Evolutionary conservation across 2,329 filamentous ascomycete species (phyloP), one percentile per base, ranked within the genome.

Genomic region (Colletotrichum liriopes): DNA sequence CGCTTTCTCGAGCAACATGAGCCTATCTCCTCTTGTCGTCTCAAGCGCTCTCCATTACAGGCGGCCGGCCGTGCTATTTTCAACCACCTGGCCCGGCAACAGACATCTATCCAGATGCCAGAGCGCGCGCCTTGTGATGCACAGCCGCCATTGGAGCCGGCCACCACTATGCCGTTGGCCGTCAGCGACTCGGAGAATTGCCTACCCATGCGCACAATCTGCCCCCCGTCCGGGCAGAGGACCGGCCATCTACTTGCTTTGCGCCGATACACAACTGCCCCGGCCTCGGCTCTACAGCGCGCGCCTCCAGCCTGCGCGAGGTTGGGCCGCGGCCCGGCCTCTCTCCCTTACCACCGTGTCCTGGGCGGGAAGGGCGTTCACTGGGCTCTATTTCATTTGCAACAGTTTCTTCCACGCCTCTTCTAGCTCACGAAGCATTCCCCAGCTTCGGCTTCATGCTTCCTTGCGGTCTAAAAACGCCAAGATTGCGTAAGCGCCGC

Each of bases 51-150:
- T 62, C 45, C 67, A 39, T 67, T 47, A 37, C 49, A 51, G 58
- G 55, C 32, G 11, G 47, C 67, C 66, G 43, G 54, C 18, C 8
- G 35, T 63, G 35, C 47, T 39, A 35, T 35, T 61, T 56, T 47
- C 67, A 72, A 49, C 43, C 55, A 51, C 26, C n/a, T 29, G 41
- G 60, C 71, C 61, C 68, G 45, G 14, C 49, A 37, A 45, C 56
- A 45, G 41, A 39, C 47, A 52, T 29, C 47, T 55, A 23, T 41
- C 59, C 52, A 47, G 52, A 32, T 61, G 20, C 43, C 41, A 61
- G 72, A 74, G 69, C 72, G 72, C 72, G 72, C 72, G 69, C 64
- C 69, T 69, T 63, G 20, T 73, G 72, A 74, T 26, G 72, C 72
- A 74, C 26, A 37, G 26, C 55, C 43, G 35, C 54, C 45, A 58